Conservation (phyloP, 768 basidiomycete genomes). For the Kondoa subrosea region DNA sequence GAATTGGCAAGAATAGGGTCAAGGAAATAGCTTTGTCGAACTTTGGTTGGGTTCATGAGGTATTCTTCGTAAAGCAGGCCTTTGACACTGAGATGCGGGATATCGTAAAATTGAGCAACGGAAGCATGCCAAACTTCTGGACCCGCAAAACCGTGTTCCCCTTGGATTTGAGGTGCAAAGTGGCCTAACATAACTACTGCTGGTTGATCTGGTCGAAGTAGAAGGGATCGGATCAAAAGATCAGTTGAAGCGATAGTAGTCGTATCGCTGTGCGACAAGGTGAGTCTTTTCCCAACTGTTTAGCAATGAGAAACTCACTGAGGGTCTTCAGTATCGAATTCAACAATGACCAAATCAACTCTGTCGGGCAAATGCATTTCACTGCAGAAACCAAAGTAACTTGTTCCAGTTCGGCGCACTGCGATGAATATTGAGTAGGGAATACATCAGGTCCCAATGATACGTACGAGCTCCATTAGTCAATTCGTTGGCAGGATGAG, state of each 20-base stretch:
- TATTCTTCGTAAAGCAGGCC: constrained; percentile 66
- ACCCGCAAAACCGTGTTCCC: constrained; percentile 63
- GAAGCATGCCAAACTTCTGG: constrained; percentile 76
- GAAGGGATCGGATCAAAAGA: constrained; percentile 73
- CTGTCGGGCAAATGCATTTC: constrained; percentile 82
- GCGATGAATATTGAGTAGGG: background rate
- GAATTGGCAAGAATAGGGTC: constrained; percentile 70
- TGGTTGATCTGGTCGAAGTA: constrained; percentile 74
- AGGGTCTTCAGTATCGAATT: constrained; percentile 80
- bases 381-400: constrained; percentile 89
- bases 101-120: constrained; percentile 93
- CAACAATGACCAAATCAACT: constrained; percentile 85
- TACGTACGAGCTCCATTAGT: constrained; percentile 64
- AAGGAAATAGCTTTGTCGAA: constrained; percentile 52
- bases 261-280: constrained; percentile 42
- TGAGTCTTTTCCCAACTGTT: too few species aligned
- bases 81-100: constrained; percentile 79
- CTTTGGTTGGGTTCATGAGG: constrained; percentile 48
- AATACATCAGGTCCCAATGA: background rate
- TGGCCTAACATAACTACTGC: constrained; percentile 90
- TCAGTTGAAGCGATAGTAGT: constrained; percentile 67
- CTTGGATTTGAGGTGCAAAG: constrained; percentile 71
- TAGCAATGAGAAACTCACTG: constrained; percentile 41
- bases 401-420: constrained; percentile 75
- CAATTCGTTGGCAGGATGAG: constrained; percentile 89